Evolutionary conservation across 169 alveolate species (phyloP).

Genomic region (Eimeria tenella): DNA sequence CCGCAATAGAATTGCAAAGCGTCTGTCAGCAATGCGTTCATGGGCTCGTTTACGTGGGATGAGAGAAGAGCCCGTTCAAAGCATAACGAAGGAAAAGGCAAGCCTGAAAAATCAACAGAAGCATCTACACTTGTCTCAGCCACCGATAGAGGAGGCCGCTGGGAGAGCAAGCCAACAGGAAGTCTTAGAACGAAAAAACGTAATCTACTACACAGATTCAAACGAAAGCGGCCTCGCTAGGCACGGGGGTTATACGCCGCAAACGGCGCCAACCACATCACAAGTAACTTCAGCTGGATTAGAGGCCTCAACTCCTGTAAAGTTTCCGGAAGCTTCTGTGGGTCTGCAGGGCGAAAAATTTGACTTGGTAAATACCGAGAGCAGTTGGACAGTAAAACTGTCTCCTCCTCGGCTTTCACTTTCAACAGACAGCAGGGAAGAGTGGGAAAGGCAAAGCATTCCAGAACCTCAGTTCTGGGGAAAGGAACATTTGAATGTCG

Average conservation of each 20-base stretch:
- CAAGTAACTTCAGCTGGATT: background rate
- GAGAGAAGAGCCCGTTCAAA: conserved; percentile 3
- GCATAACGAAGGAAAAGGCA: background rate
- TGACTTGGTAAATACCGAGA: background rate
- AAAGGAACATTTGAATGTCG: conserved; percentile 16
- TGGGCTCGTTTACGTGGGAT: conserved; percentile 26
- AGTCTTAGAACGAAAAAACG: background rate
- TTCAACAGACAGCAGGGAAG: conserved; percentile 4
- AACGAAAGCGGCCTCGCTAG: background rate
- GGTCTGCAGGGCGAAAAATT: background rate
- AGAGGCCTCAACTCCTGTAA: background rate
- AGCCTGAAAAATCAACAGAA: background rate
- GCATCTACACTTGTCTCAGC: background rate
- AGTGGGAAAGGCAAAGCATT: conserved; percentile 45
- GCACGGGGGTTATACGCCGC: background rate
- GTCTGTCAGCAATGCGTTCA: conserved; percentile 15
- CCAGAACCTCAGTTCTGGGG: conserved; percentile 63
- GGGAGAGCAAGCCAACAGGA: background rate
- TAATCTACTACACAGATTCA: background rate
- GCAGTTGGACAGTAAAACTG: conserved; percentile 12
- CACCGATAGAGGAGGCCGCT: background rate
- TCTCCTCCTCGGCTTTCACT: conserved; percentile 13
- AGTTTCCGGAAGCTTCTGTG: background rate
- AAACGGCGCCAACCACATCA: background rate
- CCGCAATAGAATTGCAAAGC: conserved; percentile 13